These are phyloP conservation scores for Suillus bovinus DNA, from an alignment of 768 basidiomycete genomes.

Conservation along the genomic window DNA sequence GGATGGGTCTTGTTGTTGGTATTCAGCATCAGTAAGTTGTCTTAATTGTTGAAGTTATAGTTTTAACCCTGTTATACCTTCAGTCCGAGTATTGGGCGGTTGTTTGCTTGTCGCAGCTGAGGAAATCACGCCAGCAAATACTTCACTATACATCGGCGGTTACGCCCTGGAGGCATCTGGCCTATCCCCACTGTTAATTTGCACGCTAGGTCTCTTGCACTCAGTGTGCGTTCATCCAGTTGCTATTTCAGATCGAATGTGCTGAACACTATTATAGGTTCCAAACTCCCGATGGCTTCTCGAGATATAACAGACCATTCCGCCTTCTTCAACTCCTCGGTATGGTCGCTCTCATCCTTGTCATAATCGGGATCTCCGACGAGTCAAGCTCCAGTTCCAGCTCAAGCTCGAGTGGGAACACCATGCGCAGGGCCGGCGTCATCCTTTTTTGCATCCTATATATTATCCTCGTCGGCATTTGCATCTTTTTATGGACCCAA, in stretches of 20 bases:
- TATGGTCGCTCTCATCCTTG: conserved; percentile 30
- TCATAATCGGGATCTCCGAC: conserved; percentile 34
- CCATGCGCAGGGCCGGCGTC: conserved; percentile 35
- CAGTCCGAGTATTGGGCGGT: conserved; percentile 60
- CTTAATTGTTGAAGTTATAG: background rate
- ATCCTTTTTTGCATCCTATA: conserved; percentile 37
- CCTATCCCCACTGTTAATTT: conserved; percentile 39
- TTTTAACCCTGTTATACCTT: conserved; percentile 9
- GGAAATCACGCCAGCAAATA: conserved; percentile 36
- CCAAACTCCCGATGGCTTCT: conserved; percentile 26
- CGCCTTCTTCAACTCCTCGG: conserved; percentile 33
- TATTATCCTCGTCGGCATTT: conserved; percentile 44
- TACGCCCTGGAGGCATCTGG: conserved; percentile 44
- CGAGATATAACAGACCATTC: conserved; percentile 15
- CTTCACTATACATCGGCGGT: conserved; percentile 51
- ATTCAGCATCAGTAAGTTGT: conserved; percentile 54
- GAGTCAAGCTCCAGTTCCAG: conserved; percentile 17
- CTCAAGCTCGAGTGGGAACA: conserved; percentile 23
- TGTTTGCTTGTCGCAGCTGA: conserved; percentile 61
- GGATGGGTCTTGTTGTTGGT: conserved; percentile 71
- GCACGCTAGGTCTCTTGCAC: conserved; percentile 37
- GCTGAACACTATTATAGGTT: conserved; percentile 24
- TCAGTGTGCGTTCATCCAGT: conserved; percentile 32
- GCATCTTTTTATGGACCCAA: conserved; percentile 53
- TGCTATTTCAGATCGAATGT: background rate